Conservation (phyloP, 176 grass and related monocot species). For the Avena atlantica region DNA sequence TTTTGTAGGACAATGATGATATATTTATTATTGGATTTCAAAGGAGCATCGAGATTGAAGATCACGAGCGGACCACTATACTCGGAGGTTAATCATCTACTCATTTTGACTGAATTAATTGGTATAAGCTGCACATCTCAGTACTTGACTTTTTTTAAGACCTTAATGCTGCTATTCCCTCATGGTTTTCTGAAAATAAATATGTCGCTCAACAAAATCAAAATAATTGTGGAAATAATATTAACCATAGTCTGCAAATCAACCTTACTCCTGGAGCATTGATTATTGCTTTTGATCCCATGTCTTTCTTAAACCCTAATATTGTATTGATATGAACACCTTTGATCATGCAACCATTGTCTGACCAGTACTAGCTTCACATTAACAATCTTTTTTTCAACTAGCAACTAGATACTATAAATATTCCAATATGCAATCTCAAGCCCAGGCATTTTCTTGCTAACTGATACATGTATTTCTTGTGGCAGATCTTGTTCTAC, state of each 20-base stretch:
- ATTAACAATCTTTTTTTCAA: not conserved
- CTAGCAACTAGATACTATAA: not conserved
- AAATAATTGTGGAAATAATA: not conserved
- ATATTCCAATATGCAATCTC: not conserved
- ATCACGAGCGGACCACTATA: conserved; percentile 55
- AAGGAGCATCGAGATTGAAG: conserved; percentile 57
- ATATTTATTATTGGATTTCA: conserved; percentile 89
- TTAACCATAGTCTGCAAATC: too few relatives aligned
- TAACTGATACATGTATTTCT: conserved; percentile 32
- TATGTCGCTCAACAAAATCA: not conserved
- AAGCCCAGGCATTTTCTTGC: not conserved
- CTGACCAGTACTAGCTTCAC: not conserved
- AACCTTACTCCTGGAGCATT: not conserved
- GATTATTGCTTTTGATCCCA: not conserved
- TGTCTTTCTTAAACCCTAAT: not conserved
- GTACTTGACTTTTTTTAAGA: not conserved
- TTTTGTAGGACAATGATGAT: conserved; percentile 66
- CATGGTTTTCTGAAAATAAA: conserved; percentile 1
- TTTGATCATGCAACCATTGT: not conserved
- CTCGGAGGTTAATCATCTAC: conserved; percentile 71
- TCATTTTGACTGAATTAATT: conserved; percentile 21
- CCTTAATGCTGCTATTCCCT: too few relatives aligned
- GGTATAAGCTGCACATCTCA: not conserved
- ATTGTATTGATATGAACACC: too few relatives aligned
- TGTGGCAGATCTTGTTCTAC: conserved; percentile 77